Percentiles rank a stretch among this genome's conserved stretches.
Evolutionary conservation across 169 alveolate species (phyloP).

Genomic region (Perkinsus chesapeaki): DNA sequence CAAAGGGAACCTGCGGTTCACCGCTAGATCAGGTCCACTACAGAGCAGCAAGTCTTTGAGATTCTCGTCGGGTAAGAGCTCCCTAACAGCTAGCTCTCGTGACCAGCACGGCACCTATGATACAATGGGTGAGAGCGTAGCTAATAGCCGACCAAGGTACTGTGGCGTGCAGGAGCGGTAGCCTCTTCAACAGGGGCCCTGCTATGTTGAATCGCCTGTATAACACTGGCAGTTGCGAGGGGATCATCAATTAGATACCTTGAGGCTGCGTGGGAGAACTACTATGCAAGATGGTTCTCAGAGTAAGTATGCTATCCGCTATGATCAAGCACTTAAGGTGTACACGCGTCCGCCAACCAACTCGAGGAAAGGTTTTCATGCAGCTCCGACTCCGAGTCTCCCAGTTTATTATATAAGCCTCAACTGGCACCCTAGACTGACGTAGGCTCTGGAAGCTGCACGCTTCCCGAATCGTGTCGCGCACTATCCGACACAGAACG

Average conservation of each 20-base stretch:
- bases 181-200: background rate
- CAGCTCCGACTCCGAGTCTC: no score
- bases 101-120: background rate
- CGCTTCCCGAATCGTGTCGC: no score
- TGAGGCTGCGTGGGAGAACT: background rate
- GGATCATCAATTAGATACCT: background rate
- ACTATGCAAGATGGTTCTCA: no score
- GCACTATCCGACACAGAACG: no score
- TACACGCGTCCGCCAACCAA: no score
- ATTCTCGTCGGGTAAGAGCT: background rate
- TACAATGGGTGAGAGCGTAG: background rate
- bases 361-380: no score
- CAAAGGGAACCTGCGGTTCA: background rate
- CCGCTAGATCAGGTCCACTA: background rate
- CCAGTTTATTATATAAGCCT: no score
- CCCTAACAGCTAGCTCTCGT: background rate
- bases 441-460: no score
- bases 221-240: background rate
- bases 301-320: no score
- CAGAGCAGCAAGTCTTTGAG: background rate
- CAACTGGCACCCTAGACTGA: no score
- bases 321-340: no score
- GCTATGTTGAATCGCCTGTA: background rate
- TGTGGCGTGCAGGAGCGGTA: background rate
- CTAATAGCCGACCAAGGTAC: background rate